phyloP scores from a whole-genome alignment of 257 asterid genomes.

The Ilex aquifolium region DNA sequence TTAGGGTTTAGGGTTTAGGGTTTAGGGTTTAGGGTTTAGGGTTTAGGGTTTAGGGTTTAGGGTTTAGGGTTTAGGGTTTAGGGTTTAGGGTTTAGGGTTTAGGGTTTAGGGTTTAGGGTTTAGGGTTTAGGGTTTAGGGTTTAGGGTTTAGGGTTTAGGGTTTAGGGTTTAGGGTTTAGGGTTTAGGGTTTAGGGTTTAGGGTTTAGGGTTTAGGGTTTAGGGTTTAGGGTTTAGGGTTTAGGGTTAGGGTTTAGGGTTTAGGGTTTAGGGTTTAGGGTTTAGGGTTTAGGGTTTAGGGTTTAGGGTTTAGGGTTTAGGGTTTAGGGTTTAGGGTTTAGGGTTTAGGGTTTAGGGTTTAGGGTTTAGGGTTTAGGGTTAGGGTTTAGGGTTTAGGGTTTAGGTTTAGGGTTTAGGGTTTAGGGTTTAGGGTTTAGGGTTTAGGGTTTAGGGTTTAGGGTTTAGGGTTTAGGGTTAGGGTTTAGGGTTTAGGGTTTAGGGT shows the following conservation, averaged over 20 bases:
- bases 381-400: conserved; percentile 13
- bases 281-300: conserved; percentile 8
- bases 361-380: conserved; percentile 11
- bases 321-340: conserved; percentile 7
- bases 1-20: conserved; percentile 21
- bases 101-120: conserved; percentile 11
- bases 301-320: conserved; percentile 6
- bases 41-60: conserved; percentile 12
- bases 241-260: conserved; percentile 12
- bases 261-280: conserved; percentile 14
- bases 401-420: conserved; percentile 16
- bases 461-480: not conserved
- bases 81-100: conserved; percentile 18
- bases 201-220: conserved; percentile 14
- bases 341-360: not conserved
- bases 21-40: conserved; percentile 17
- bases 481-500: not conserved
- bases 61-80: conserved; percentile 15
- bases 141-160: conserved; percentile 20
- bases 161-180: too few relatives aligned
- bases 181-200: too few relatives aligned
- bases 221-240: conserved; percentile 12
- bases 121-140: conserved; percentile 14
- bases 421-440: not conserved
- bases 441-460: conserved; percentile 11